Conservation (phyloP, 2,329 filamentous ascomycete genomes). For the Cercospora brassicicola region DNA sequence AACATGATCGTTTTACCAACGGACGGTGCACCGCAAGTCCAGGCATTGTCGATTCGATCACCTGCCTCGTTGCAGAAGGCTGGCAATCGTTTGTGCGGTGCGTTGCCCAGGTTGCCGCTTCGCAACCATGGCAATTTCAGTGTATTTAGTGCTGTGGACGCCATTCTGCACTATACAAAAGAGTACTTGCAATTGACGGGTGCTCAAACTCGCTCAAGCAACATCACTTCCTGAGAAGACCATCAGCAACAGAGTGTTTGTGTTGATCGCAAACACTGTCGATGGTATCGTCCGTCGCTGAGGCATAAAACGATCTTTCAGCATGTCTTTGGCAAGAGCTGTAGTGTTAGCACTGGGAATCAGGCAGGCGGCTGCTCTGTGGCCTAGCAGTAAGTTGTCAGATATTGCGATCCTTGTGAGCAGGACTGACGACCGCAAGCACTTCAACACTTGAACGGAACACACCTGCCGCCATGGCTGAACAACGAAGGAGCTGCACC, state of each 20-base stretch:
- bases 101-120: neutral
- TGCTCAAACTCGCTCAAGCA: neutral
- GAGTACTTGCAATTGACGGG: neutral
- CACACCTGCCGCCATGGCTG: constrained; percentile 5
- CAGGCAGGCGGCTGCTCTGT: neutral
- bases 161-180: constrained; percentile 1
- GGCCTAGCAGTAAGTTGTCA: neutral
- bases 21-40: neutral
- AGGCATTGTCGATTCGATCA: neutral
- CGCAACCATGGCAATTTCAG: neutral
- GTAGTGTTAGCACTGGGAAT: neutral
- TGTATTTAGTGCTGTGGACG: neutral
- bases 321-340: neutral
- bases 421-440: neutral
- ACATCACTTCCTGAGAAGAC: neutral
- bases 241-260: neutral
- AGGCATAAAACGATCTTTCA: neutral
- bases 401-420: neutral
- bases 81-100: neutral
- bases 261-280: neutral
- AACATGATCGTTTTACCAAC: neutral
- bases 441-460: constrained; percentile 2
- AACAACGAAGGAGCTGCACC: constrained; percentile 3
- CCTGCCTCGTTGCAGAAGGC: neutral
- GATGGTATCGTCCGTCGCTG: neutral